These are phyloP conservation scores for Botrytis elliptica DNA, from an alignment of 2,329 filamentous ascomycete species.

Conservation along the genomic window DNA sequence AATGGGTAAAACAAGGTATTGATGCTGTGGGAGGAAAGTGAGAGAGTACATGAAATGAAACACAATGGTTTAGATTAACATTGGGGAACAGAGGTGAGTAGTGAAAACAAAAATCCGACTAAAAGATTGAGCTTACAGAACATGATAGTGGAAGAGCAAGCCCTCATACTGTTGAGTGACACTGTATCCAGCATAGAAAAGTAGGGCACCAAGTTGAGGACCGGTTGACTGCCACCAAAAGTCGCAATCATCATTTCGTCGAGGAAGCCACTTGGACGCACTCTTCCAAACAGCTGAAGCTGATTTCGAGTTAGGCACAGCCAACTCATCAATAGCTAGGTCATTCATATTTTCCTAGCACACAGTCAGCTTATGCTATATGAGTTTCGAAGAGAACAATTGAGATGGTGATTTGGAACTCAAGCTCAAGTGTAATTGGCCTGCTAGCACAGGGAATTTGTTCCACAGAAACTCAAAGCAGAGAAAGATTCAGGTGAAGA, in stretches of 20 bases:
- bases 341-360: not conserved
- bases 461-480: not conserved
- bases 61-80: not conserved
- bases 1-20: not conserved
- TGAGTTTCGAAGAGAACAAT: not conserved
- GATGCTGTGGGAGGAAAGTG: not conserved
- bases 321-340: not conserved
- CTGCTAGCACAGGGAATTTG: not conserved
- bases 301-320: not conserved
- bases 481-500: not conserved
- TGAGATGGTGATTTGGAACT: not conserved
- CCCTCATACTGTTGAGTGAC: not conserved
- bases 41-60: not conserved
- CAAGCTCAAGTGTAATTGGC: not conserved
- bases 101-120: not conserved
- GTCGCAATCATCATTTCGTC: not conserved
- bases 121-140: not conserved
- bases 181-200: not conserved
- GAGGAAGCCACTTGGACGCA: not conserved
- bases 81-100: not conserved
- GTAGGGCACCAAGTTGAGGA: not conserved
- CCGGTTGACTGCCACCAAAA: slow-evolving; percentile 8
- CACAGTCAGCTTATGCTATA: not conserved
- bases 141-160: not conserved
- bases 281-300: not conserved